Percentiles rank a stretch among this genome's conserved stretches.
Evolutionary conservation across 495 filamentous ascomycete species (phyloP).

Genomic region (Cudoniella acicularis): DNA sequence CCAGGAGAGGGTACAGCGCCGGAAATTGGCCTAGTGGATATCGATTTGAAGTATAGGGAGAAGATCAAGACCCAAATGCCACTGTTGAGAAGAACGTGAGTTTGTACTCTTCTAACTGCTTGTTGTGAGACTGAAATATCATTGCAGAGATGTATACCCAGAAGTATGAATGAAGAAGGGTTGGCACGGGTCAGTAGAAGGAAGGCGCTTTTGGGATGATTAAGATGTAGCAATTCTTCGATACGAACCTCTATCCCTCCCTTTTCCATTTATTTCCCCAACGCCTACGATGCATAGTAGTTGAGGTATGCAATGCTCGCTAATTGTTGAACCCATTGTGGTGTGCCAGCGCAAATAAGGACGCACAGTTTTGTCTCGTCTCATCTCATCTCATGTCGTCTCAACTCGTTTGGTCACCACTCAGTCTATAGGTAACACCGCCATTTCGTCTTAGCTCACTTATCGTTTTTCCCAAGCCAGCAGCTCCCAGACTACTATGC

Average conservation of each 20-base stretch:
- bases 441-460: too few species aligned
- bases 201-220: not conserved
- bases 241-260: not conserved
- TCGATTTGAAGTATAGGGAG: constrained; percentile 42
- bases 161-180: constrained; percentile 12
- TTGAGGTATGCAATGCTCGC: constrained; percentile 14
- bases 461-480: too few species aligned
- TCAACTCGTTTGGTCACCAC: too few species aligned
- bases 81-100: constrained; percentile 44
- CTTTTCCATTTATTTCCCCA: not conserved
- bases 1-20: constrained; percentile 46
- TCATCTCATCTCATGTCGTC: not conserved
- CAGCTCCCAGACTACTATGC: constrained; percentile 41
- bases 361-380: not conserved
- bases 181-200: not conserved
- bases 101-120: not conserved
- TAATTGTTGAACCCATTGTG: constrained; percentile 17
- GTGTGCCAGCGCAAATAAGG: constrained; percentile 10
- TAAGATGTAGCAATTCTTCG: not conserved
- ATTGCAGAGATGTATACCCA: constrained; percentile 24
- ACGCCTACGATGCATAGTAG: constrained; percentile 21
- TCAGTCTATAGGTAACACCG: too few species aligned
- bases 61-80: constrained; percentile 59
- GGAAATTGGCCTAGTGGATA: constrained; percentile 43
- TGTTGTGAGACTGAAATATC: not conserved